Conservation (phyloP, 179 eudicot species). For the Carnegiea gigantea region DNA sequence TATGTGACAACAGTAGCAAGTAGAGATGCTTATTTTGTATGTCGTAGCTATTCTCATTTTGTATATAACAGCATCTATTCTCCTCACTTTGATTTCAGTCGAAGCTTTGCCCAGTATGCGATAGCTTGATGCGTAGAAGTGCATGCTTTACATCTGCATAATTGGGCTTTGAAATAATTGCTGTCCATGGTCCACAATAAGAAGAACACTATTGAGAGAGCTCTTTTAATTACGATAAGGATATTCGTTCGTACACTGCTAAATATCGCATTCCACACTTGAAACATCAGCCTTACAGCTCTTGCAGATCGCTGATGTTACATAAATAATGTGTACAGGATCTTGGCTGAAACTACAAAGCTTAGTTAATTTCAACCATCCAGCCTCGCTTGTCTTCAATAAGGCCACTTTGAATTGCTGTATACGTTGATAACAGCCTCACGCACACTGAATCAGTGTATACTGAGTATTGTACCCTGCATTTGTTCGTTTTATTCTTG, state of each 20-base stretch:
- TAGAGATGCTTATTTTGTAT: no score
- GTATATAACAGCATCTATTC: no score
- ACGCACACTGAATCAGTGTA: conserved; percentile 31
- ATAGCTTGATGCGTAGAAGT: no score
- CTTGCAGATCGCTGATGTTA: not conserved
- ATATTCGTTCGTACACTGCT: not conserved
- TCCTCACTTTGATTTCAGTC: no score
- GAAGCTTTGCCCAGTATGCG: no score
- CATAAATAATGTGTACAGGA: conserved; percentile 1
- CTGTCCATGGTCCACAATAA: not conserved
- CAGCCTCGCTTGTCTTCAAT: conserved; percentile 78
- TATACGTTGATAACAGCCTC: conserved; percentile 40
- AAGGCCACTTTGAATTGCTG: conserved; percentile 55
- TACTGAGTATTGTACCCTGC: conserved; percentile 58
- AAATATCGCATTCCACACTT: not conserved
- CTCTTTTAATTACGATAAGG: not conserved
- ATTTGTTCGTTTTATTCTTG: not conserved
- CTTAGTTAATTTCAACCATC: conserved; percentile 55
- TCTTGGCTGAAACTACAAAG: not conserved
- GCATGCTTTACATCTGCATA: no score
- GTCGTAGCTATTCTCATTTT: no score
- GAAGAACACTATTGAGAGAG: not conserved
- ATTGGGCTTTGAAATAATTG: not conserved
- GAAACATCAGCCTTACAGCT: not conserved
- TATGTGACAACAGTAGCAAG: no score